A percentile compares a stretch with the other conserved stretches of the same genome.
These are phyloP conservation scores for Fusarium sp. DNA, from an alignment of 2,329 filamentous ascomycete genomes.

Conservation along the genomic window DNA sequence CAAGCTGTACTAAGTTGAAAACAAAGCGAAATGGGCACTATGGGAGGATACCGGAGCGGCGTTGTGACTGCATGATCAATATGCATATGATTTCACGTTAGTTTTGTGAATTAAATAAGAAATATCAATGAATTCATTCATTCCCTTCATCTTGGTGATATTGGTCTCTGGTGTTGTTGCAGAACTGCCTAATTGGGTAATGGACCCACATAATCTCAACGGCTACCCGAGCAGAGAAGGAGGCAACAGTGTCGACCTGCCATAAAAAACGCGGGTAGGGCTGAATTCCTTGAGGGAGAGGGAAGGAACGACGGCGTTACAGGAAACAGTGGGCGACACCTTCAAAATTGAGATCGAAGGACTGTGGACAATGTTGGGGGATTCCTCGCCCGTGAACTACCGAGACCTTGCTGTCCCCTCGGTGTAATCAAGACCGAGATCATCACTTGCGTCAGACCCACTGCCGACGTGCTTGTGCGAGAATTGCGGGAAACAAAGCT, in stretches of 20 bases:
- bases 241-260: too few relatives aligned
- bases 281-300: not conserved
- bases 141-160: not conserved
- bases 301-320: too few relatives aligned
- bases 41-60: slow-evolving; percentile 28
- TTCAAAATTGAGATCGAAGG: not conserved
- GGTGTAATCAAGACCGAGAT: not conserved
- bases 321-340: not conserved
- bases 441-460: not conserved
- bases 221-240: not conserved
- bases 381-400: not conserved
- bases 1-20: slow-evolving; percentile 43
- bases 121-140: slow-evolving; percentile 34
- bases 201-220: not conserved
- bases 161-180: slow-evolving; percentile 8
- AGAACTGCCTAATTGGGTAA: slow-evolving; percentile 4
- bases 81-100: slow-evolving; percentile 41
- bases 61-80: slow-evolving; percentile 38
- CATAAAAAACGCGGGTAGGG: not conserved
- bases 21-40: slow-evolving; percentile 18
- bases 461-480: not conserved
- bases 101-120: slow-evolving; percentile 31
- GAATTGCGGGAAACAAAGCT: not conserved
- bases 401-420: not conserved
- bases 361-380: not conserved